Base-by-base conservation (phyloP, 176 grass and related monocot species). In the Stipa capillata region DNA sequence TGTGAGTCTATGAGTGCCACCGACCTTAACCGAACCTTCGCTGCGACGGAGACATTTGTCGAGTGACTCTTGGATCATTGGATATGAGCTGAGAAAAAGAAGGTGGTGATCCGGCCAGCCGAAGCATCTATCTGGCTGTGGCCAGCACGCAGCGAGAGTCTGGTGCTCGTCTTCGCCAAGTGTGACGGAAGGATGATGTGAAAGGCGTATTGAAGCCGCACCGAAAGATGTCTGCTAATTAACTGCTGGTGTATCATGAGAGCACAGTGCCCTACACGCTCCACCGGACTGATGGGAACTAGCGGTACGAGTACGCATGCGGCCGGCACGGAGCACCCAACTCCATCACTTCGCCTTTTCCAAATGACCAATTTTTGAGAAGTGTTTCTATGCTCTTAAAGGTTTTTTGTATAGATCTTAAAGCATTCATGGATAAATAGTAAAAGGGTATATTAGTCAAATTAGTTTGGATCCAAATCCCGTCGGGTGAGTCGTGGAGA, bases 211-310 rank as follows among this genome's bases (percentile, higher is more conserved):
- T 78, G 11, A 84, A 74, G 52, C 21, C 33, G 52, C 73, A 50
- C 74, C 53, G 52, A 85, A 85, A 85, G 65, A 60, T 77, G 45
- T 47, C 7, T 70, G 48, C 67, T 70, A 32, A 43, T 23, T 39
- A 32, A 43, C 39, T 39, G 37, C 23, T 21, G 21, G n/a, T n/a
- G 21, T 44, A 62, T 65, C 76, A 73, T 73, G 67, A 79, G 24
- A 24, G 25, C 55, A 72, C 55, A 85, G 45, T 73, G 35, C 43
- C 66, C 47, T 79, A 54, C 76, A 29, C 56, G 18, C 52, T 54
- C 62, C 56, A 61, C 43, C 21, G 25, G 42, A 47, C 10, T 20
- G 12, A 63, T 33, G 82, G 12, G 60, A 72, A 42, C 13, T 15
- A 1, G 28, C 39, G 47, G 47, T 47, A 47, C 49, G 37, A 15